phyloP scores from a whole-genome alignment of 371 early-diverging fungal species.

The Haplosporangium sp. region DNA sequence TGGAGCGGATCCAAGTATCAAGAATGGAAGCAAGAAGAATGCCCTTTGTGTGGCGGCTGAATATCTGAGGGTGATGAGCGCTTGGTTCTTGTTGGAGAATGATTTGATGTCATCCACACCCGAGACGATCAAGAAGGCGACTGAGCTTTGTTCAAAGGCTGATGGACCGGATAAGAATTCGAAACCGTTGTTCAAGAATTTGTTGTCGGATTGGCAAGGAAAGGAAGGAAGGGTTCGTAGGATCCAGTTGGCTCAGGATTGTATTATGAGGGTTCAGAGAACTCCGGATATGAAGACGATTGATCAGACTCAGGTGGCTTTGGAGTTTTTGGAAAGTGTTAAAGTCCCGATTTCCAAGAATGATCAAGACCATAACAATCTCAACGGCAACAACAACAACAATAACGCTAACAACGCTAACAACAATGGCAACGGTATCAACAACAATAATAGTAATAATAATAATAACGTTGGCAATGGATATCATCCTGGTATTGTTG shows the following conservation, averaged over 20 bases:
- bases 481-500: not conserved
- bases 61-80: constrained; percentile 50
- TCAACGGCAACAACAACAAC: constrained; percentile 14
- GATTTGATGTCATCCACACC: constrained; percentile 45
- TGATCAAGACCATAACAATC: constrained; percentile 3
- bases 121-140: constrained; percentile 52
- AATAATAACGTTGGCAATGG: constrained; percentile 4
- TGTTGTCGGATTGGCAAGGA: constrained; percentile 54
- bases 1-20: constrained; percentile 47
- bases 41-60: constrained; percentile 48
- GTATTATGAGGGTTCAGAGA: constrained; percentile 47
- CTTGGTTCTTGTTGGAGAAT: constrained; percentile 55
- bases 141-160: constrained; percentile 48
- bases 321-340: constrained; percentile 51
- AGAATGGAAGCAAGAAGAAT: constrained; percentile 47
- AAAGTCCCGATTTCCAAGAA: not conserved
- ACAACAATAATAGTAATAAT: constrained; percentile 14
- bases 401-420: constrained; percentile 1
- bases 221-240: constrained; percentile 48
- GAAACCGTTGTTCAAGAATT: constrained; percentile 55
- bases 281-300: constrained; percentile 31
- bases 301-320: constrained; percentile 11
- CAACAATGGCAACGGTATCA: constrained; percentile 14
- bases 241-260: constrained; percentile 50
- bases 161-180: constrained; percentile 53